Conservation (phyloP, 23 red algal species). For the Chondrus crispus region DNA sequence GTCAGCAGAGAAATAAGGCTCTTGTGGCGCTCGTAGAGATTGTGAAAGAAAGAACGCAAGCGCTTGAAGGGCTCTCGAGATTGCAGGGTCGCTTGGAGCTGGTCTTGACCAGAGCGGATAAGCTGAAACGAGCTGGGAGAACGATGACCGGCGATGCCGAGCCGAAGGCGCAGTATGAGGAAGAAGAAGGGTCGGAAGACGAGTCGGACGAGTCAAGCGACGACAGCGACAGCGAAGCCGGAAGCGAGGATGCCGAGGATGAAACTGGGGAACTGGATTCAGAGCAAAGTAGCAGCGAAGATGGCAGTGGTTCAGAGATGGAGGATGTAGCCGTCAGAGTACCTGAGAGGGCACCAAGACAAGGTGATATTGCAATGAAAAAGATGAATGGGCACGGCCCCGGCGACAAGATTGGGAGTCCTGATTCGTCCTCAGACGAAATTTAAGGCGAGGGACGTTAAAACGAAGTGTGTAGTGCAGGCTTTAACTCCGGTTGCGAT, state of each 20-base stretch:
- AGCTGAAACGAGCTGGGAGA: not conserved
- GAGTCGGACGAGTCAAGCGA: not conserved
- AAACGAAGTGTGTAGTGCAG: not conserved
- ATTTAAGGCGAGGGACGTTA: not conserved
- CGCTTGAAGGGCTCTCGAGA: slow-evolving; percentile 23
- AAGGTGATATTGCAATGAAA: not conserved
- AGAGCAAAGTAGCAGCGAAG: not conserved
- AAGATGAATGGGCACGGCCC: not conserved
- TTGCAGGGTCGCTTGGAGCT: slow-evolving; percentile 56
- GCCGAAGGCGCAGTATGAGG: not conserved
- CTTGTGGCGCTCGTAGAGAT: slow-evolving; percentile 13
- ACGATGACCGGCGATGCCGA: not conserved
- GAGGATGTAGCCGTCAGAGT: not conserved
- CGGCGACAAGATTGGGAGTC: not conserved
- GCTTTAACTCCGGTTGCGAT: not conserved
- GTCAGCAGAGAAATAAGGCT: not conserved
- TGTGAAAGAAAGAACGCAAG: slow-evolving; percentile 17
- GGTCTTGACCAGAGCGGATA: slow-evolving; percentile 38
- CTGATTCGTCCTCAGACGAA: not conserved
- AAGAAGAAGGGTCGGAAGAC: not conserved
- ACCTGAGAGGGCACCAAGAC: not conserved
- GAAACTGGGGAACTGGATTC: not conserved
- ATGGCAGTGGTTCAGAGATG: not conserved
- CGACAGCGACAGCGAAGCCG: not conserved
- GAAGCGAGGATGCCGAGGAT: not conserved